Evolutionary conservation across 768 basidiomycete species (phyloP).

Genomic region (Suillus occidentalis): DNA sequence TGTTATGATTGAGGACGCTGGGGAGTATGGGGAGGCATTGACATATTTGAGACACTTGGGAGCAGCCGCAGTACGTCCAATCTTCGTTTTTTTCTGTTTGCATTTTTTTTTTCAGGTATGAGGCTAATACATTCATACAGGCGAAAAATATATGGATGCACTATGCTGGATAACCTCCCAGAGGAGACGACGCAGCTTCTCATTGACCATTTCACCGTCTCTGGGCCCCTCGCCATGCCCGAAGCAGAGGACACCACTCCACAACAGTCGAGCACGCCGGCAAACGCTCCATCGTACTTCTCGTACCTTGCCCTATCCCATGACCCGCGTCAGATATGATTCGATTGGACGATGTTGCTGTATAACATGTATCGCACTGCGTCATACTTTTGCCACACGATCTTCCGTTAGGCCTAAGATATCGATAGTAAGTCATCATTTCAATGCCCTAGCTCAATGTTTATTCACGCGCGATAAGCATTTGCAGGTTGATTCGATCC

Average conservation of each 20-base stretch:
- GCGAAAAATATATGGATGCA: conserved; percentile 90
- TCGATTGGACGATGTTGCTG: no score
- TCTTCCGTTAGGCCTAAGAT: no score
- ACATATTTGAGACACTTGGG: conserved; percentile 78
- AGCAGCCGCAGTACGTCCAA: conserved; percentile 65
- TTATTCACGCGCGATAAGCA: no score
- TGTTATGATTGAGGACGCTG: conserved; percentile 92
- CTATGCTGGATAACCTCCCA: conserved; percentile 78
- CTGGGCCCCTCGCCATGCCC: conserved; percentile 44
- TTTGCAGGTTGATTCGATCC: no score
- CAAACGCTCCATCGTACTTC: conserved; percentile 61
- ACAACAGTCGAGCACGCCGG: conserved; percentile 23
- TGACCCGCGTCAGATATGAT: no score
- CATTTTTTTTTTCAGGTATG: not conserved
- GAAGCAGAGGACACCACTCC: conserved; percentile 41
- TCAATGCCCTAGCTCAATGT: no score
- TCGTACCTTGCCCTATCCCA: conserved; percentile 79
- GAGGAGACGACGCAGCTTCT: conserved; percentile 88
- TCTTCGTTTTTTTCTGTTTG: conserved; percentile 2
- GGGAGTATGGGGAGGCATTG: conserved; percentile 71
- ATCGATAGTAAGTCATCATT: no score
- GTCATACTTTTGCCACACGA: no score
- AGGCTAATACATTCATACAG: conserved; percentile 36
- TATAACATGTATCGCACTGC: no score
- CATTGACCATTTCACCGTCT: conserved; percentile 86